phyloP scores from a whole-genome alignment of 164 flowering plant species.

The Vitis labrusca region DNA sequence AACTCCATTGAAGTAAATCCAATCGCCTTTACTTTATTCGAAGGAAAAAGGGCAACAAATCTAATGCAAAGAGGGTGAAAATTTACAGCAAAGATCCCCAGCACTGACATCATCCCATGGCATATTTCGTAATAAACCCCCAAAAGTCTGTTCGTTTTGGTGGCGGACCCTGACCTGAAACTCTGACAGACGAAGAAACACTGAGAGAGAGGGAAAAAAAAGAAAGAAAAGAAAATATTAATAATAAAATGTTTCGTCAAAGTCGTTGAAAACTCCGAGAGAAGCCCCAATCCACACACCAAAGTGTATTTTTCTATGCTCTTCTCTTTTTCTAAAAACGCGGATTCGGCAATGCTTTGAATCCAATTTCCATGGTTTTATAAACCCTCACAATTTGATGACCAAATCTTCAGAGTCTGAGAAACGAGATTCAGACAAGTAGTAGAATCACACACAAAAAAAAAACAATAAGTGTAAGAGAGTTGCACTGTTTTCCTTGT shows the following conservation, averaged over 20 bases:
- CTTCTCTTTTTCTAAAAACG: constrained; percentile 14
- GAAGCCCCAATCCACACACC: no score
- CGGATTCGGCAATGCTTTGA: constrained; percentile 15
- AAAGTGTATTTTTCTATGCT: no score
- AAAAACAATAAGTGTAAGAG: neutral
- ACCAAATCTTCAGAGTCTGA: neutral
- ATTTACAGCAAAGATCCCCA: neutral
- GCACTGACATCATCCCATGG: no score
- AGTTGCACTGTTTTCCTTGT: neutral
- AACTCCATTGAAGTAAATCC: constrained; percentile 6
- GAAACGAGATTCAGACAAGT: neutral
- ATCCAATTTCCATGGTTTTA: neutral
- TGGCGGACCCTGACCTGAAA: no score
- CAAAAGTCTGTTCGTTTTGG: neutral
- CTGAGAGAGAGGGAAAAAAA: no score
- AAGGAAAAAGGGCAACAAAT: neutral
- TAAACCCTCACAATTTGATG: neutral
- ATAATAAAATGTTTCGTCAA: constrained; percentile 2
- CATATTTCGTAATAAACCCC: no score
- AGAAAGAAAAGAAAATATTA: no score
- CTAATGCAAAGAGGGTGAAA: neutral
- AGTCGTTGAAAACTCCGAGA: neutral
- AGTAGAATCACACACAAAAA: neutral
- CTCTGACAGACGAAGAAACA: neutral
- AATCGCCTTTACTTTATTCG: neutral